These are phyloP conservation scores for Phycomyces blakesleeanus DNA, from an alignment of 192 early-diverging fungal species.

Conservation along the genomic window DNA sequence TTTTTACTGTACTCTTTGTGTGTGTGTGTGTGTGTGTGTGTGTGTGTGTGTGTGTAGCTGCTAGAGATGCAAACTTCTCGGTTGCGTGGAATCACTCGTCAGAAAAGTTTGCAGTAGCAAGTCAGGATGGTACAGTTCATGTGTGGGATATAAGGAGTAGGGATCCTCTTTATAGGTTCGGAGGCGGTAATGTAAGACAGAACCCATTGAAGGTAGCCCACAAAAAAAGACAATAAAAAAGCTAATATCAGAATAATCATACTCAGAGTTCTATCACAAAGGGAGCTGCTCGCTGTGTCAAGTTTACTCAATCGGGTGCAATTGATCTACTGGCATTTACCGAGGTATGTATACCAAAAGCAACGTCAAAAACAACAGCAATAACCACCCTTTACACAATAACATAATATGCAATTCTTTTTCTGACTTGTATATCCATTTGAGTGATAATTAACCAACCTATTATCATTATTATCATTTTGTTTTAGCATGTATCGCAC, in stretches of 20 bases:
- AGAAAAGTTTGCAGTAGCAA: conserved; percentile 93
- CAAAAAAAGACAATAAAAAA: not conserved
- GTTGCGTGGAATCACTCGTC: conserved; percentile 93
- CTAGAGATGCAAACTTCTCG: conserved; percentile 86
- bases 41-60: conserved; percentile 37
- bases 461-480: not conserved
- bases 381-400: too few relatives aligned
- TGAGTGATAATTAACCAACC: not conserved
- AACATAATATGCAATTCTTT: too few relatives aligned
- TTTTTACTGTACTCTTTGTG: too few relatives aligned
- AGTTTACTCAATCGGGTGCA: conserved; percentile 87
- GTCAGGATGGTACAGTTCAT: conserved; percentile 87
- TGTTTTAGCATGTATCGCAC: conserved; percentile 67
- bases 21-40: too few relatives aligned
- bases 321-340: conserved; percentile 82
- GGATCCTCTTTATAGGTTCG: conserved; percentile 72
- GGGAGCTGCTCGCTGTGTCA: conserved; percentile 78
- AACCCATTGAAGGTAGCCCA: not conserved
- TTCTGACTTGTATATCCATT: not conserved
- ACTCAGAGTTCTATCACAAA: conserved; percentile 60
- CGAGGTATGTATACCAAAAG: conserved; percentile 41
- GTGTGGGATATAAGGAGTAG: conserved; percentile 89
- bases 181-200: conserved; percentile 59
- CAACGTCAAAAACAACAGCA: too few relatives aligned
- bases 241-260: too few relatives aligned